phyloP scores from a whole-genome alignment of 1,139 yeast species.

The Cylindricascospora bacillispora region DNA sequence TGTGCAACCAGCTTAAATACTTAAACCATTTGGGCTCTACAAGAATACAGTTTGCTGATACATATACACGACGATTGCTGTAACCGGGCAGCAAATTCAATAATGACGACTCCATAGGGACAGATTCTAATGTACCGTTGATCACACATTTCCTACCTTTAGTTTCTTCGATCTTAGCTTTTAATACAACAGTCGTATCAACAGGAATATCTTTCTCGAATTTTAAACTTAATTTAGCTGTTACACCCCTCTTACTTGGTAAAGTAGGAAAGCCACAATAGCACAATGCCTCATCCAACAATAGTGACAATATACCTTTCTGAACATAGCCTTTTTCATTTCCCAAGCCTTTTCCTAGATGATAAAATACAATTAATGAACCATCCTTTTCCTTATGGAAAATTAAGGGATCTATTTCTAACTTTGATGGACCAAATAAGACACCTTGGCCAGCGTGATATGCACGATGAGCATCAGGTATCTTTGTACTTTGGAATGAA shows the following conservation, averaged over 20 bases:
- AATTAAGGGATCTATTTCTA: slow-evolving; percentile 57
- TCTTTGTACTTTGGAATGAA: slow-evolving; percentile 24
- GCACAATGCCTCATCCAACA: slow-evolving; percentile 79
- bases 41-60: slow-evolving; percentile 47
- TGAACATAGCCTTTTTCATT: slow-evolving; percentile 62
- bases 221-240: slow-evolving; percentile 61
- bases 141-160: slow-evolving; percentile 78
- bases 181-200: slow-evolving; percentile 49
- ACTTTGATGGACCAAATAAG: slow-evolving; percentile 45
- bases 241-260: slow-evolving; percentile 85
- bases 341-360: slow-evolving; percentile 52
- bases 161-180: slow-evolving; percentile 51
- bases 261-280: slow-evolving; percentile 73
- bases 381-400: slow-evolving; percentile 36
- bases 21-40: slow-evolving; percentile 78
- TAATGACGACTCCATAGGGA: slow-evolving; percentile 26
- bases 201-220: slow-evolving; percentile 58
- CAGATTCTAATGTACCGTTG: slow-evolving; percentile 49
- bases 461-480: slow-evolving; percentile 48
- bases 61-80: slow-evolving; percentile 19
- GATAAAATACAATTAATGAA: slow-evolving; percentile 48
- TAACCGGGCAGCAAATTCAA: slow-evolving; percentile 20
- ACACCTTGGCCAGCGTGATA: slow-evolving; percentile 60
- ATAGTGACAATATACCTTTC: slow-evolving; percentile 74
- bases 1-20: slow-evolving; percentile 45